Evolutionary conservation across 1,139 yeast species (phyloP), one percentile per base, ranked within the genome.

Genomic region (Geotrichum histeridarum): DNA sequence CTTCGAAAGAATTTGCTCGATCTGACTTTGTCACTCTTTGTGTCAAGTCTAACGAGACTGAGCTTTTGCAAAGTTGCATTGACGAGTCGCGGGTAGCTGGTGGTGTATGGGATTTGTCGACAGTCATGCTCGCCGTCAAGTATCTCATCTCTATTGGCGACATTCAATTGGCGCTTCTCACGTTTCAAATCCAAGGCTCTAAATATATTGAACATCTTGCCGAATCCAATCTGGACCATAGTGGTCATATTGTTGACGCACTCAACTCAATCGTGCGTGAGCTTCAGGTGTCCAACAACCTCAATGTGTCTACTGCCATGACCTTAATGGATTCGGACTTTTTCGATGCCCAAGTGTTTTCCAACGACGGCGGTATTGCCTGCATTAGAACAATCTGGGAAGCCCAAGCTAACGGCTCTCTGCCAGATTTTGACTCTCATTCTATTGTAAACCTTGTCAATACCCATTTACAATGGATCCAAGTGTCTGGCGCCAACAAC

Each of bases 101-200:
- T 9, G 69, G 67, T 8, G 55, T 62, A 3, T 68, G 72, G 71
- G 72, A 69, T 47, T 67, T 67, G 11, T 57, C 67, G 3, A 69
- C 73, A 1, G 48, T 67, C 5, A 56, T 62, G 1, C 58, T 54
- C 8, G 67, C 63, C 2, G 53, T 63, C 31, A 50, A 58, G 18
- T 60, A 53, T 45, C 60, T 70, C 11, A 41, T 60, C 36, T 15
- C 39, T 2, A 27, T 48, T 9, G 63, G 57, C 5, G 62, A 68
- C 33, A 36, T 61, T 9, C 57, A 56, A 1, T 50, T 63, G 33
- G 69, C 69, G 2, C 39, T 62, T 22, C 58, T 59, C 31, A 59
- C 63, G 1, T 59, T 65, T 36, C 50, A 55, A 27, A 54, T 61
- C 37, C 70, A 67, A 53, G 49, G 50, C 12, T 37, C 44, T 8